phyloP scores from a whole-genome alignment of 2,329 filamentous ascomycete genomes.

The Epichloe typhina region DNA sequence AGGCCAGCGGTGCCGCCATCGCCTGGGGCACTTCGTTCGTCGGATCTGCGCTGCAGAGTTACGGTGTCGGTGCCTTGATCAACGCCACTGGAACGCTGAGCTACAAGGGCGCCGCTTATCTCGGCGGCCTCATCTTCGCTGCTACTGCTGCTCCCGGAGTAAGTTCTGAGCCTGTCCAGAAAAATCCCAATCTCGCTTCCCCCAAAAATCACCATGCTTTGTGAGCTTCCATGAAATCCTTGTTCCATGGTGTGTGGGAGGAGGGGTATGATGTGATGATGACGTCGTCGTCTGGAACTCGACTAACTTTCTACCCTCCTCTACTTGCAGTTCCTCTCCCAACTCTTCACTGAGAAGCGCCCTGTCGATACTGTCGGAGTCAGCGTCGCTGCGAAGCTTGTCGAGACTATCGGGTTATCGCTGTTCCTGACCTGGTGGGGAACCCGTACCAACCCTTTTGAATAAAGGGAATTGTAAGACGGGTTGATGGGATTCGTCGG shows the following conservation, averaged over 20 bases:
- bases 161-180: slow-evolving; percentile 27
- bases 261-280: not conserved
- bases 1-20: slow-evolving; percentile 74
- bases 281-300: not conserved
- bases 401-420: slow-evolving; percentile 87
- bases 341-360: slow-evolving; percentile 83
- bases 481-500: not conserved
- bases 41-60: slow-evolving; percentile 79
- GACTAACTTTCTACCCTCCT: not conserved
- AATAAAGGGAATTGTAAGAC: slow-evolving; percentile 32
- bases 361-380: slow-evolving; percentile 83
- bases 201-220: too few relatives aligned
- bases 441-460: slow-evolving; percentile 84
- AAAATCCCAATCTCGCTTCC: not conserved
- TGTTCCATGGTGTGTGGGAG: not conserved
- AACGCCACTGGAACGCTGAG: slow-evolving; percentile 90
- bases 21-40: slow-evolving; percentile 84
- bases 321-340: slow-evolving; percentile 57
- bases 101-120: slow-evolving; percentile 95
- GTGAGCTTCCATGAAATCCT: not conserved
- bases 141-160: slow-evolving; percentile 80
- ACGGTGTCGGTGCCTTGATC: slow-evolving; percentile 79
- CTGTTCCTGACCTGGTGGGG: slow-evolving; percentile 97
- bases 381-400: slow-evolving; percentile 66
- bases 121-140: slow-evolving; percentile 82